Base-by-base conservation (phyloP, 192 early-diverging fungal genomes). In the Coemansia sp. region DNA sequence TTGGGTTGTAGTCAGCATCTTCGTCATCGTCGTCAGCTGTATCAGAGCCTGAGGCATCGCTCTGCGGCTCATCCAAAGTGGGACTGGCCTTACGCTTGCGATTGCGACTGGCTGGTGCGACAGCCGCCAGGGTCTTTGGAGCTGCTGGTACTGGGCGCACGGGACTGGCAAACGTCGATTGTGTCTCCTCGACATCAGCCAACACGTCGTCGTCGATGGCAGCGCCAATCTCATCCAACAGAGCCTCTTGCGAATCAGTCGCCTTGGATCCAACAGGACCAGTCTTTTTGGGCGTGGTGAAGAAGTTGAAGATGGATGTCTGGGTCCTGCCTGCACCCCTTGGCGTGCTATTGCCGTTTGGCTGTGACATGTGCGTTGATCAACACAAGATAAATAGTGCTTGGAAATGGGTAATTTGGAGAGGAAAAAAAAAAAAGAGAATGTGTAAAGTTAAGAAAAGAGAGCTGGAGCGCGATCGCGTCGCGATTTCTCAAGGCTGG, bases 301-400 rank as follows among this genome's bases (percentile, higher is more conserved):
- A 84, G 62, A 84, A 84, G 74, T 74, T 84, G 46, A 79, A 73
- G 41, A 84, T 65, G 11, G 73, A 76, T 5, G 76, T 69, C 46
- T 84, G 81, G 39, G 70, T 79, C 12, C 73, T 74, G 22, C 27
- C 53, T 31, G 68, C 65, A 46, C 71, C 52, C 64, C 74, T 76
- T 34, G 81, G 77, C 65, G 77, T 84, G 65, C 70, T 52, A 38
- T 61, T 75, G 68, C 31, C 62, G 15, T 49, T 70, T 53, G 52
- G 49, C 20, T 64, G 60, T 29, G 81, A 50, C 75, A 82, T 82
- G n/a, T 18, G 18, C 16, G 29, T 4, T 18, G 16, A 15, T 3
- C 9, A 24, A 41, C 5, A 71, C n/a, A 47, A 27, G 12, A 36
- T 3, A 16, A 52, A 18, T 27, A 41, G 15, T 39, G 52, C 20